A percentile compares a stretch with the other conserved stretches of the same genome.
These are phyloP conservation scores for Jaltomata sinuosa DNA, from an alignment of 257 asterid genomes.

Conservation along the genomic window DNA sequence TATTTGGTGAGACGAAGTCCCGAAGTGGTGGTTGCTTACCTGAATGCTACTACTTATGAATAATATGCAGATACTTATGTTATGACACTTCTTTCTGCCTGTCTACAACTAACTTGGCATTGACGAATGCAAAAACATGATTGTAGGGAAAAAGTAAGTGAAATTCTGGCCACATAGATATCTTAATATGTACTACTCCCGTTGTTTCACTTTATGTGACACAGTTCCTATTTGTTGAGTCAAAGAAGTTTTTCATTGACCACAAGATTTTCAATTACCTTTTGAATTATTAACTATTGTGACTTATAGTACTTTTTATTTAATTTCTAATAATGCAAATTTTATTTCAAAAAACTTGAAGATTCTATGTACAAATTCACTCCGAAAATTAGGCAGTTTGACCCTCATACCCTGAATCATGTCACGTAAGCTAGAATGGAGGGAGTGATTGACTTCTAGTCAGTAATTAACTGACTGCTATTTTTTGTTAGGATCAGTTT, in stretches of 20 bases:
- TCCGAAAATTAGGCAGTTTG: background rate
- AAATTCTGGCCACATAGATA: background rate
- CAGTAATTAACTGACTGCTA: background rate
- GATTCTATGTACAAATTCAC: background rate
- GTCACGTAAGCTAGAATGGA: background rate
- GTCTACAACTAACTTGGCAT: background rate
- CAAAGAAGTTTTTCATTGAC: background rate
- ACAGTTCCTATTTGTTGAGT: background rate
- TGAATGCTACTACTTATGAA: background rate
- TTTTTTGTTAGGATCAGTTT: background rate
- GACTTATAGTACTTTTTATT: background rate
- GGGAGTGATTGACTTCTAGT: background rate
- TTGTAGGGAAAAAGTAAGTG: background rate
- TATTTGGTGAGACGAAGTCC: too few species aligned
- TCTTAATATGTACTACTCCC: background rate
- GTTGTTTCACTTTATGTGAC: background rate
- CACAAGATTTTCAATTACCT: background rate
- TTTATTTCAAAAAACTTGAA: background rate
- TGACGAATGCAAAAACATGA: background rate
- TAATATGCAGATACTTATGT: background rate
- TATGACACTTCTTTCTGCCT: background rate
- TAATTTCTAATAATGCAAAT: background rate
- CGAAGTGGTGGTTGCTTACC: too few species aligned
- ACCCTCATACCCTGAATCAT: background rate
- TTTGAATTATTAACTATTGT: background rate